Base-by-base conservation (phyloP, 345 rosid species). In the Mangifera indica region DNA sequence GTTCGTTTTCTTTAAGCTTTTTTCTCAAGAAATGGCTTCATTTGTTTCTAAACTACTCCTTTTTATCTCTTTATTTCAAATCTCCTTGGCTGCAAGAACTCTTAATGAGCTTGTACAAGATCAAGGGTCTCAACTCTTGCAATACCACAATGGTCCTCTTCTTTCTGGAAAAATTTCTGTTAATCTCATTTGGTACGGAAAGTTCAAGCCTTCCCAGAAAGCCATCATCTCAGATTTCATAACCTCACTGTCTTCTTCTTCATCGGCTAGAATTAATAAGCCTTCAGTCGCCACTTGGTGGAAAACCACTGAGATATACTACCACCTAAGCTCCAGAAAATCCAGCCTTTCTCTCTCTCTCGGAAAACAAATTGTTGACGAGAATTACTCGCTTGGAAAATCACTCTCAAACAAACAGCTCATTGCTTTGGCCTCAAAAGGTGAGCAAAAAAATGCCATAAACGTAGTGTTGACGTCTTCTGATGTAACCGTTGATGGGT, bases 261-360 rank as follows among this genome's bases (percentile, higher is more conserved):
- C 85, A 22, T 58, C 74, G 13, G 57, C 83, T 5, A 29, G 25
- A 5, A 6, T 53, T 13, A 34, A 74, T 60, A 77, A 80, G 51
- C 92, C 96, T 13, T 87, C 97, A 0, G 97, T 93, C 6, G 76
- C 93, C 49, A 65, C 79, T 8, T 93, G 98, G 98, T 91, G 93
- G 94, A 82, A 78, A 53, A 83, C 83, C 69, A 84, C 81, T 0
- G 93, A 87, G 63, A 86, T 82, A 49, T 91, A 88, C 82, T 86
- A 89, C 79, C 79, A 78, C 1, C 84, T 82, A 29, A 29, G 2
- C 78, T 64, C 79, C 34, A 81, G 70, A 63, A 74, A 59, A 12
- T 18, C 71, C 0, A 64, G 76, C 10, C 80, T 85, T 10, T 72
- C 80, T 1, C 82, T 88, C n/a, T 62, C 86, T 3, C 72, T 80